Evolutionary conservation across 495 filamentous ascomycete genomes (phyloP).

Genomic region (Glonium stellatum): DNA sequence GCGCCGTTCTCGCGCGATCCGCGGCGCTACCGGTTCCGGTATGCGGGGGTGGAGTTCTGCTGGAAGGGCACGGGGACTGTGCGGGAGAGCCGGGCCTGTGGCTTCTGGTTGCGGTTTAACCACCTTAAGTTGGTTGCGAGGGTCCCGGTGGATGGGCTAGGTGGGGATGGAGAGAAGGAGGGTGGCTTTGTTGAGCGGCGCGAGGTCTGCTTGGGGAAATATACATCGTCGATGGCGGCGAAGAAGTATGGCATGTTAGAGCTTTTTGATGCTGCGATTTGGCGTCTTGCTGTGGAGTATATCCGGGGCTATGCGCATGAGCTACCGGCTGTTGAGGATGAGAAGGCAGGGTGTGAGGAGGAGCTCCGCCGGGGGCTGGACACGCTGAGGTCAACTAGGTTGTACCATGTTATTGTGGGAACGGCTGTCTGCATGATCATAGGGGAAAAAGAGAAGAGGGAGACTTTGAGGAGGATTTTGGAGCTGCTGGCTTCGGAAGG

Average conservation of each 20-base stretch:
- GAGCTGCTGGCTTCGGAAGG: constrained; percentile 9
- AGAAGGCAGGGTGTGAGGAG: not conserved
- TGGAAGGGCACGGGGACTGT: constrained; percentile 16
- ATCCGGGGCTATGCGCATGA: not conserved
- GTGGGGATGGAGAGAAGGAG: not conserved
- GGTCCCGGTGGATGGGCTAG: not conserved
- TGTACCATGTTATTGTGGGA: constrained; percentile 25
- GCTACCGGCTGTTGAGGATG: not conserved
- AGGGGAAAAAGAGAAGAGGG: constrained; percentile 26
- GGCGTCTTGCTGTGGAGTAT: not conserved
- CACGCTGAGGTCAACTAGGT: constrained; percentile 5
- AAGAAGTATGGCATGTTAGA: not conserved
- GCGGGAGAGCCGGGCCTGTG: not conserved
- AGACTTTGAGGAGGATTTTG: constrained; percentile 19
- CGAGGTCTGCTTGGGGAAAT: not conserved
- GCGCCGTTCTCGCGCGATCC: constrained; percentile 13
- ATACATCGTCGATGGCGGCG: not conserved
- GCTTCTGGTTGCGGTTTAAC: not conserved
- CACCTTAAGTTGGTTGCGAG: constrained; percentile 9
- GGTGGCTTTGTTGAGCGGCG: not conserved
- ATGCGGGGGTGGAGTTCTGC: constrained; percentile 9
- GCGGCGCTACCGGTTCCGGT: constrained; percentile 11
- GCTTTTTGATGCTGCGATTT: not conserved
- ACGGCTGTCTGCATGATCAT: constrained; percentile 32
- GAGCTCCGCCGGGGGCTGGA: too few species aligned